Conservation (phyloP, 2,329 filamentous ascomycete species). For the Pseudovirgaria hyperparasitica region DNA sequence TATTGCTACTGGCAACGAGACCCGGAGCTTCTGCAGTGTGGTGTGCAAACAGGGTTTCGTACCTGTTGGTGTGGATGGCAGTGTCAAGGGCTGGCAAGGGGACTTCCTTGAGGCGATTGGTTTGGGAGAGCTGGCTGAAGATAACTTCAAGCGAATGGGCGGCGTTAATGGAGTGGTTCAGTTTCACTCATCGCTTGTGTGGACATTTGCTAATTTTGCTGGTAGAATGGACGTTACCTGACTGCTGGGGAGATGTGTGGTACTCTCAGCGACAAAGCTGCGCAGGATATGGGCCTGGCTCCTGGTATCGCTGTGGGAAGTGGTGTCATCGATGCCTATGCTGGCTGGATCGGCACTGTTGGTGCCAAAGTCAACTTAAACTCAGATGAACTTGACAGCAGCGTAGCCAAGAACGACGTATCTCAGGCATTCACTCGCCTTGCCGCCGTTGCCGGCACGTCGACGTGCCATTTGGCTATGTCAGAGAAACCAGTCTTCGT, state of each 20-base stretch:
- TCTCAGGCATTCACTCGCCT: conserved; percentile 85
- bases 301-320: conserved; percentile 85
- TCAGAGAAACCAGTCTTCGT: conserved; percentile 88
- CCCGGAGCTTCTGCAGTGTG: conserved; percentile 84
- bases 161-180: conserved; percentile 90
- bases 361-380: conserved; percentile 80
- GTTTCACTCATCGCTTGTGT: conserved; percentile 22
- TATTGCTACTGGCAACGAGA: conserved; percentile 84
- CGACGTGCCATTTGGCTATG: conserved; percentile 95
- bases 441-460: conserved; percentile 89
- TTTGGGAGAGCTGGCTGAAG: conserved; percentile 67
- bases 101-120: conserved; percentile 85
- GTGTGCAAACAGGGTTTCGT: conserved; percentile 97
- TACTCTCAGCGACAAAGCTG: conserved; percentile 70
- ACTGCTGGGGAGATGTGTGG: conserved; percentile 90
- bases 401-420: conserved; percentile 67
- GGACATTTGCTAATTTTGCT: conserved; percentile 15
- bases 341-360: conserved; percentile 98
- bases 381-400: conserved; percentile 52
- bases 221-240: conserved; percentile 80
- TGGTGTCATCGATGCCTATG: conserved; percentile 96
- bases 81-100: conserved; percentile 95
- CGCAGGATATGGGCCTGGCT: conserved; percentile 68
- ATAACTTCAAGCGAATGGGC: conserved; percentile 86
- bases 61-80: conserved; percentile 92